A percentile compares a stretch with the other conserved stretches of the same genome.
Evolutionary conservation across 805 yeast genomes (phyloP).

Genomic region (Ogataea angusta): DNA sequence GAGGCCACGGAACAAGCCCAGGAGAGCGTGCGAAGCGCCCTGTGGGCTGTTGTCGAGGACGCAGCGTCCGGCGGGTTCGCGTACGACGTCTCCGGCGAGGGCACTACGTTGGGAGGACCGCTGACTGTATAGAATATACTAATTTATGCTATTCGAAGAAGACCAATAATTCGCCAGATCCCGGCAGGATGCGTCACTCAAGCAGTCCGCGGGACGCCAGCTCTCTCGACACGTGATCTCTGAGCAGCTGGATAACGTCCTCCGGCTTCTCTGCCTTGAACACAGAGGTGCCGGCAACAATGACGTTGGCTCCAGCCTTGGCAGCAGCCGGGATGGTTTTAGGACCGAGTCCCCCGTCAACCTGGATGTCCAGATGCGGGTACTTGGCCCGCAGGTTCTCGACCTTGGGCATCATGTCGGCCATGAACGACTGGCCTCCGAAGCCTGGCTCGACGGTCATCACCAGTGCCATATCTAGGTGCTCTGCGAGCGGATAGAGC

Average conservation of each 20-base stretch:
- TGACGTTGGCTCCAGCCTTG: constrained; percentile 95
- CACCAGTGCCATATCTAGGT: constrained; percentile 87
- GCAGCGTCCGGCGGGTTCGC: constrained; percentile 43
- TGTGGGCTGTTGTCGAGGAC: constrained; percentile 72
- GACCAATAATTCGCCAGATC: background rate
- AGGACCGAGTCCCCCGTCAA: constrained; percentile 94
- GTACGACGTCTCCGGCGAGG: constrained; percentile 52
- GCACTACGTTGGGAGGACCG: constrained; percentile 84
- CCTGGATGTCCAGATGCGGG: constrained; percentile 87
- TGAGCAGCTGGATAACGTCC: constrained; percentile 67
- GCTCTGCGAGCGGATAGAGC: constrained; percentile 67
- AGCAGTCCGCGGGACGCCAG: constrained; percentile 45
- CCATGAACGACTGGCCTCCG: constrained; percentile 97
- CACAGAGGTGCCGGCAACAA: constrained; percentile 96
- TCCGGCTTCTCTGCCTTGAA: constrained; percentile 80
- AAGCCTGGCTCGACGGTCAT: constrained; percentile 99
- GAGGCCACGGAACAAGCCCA: constrained; percentile 32
- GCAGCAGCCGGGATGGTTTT: constrained; percentile 87
- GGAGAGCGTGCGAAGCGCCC: constrained; percentile 56
- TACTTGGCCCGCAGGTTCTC: constrained; percentile 65
- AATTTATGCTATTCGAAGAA: background rate
- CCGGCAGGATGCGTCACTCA: background rate
- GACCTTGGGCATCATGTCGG: constrained; percentile 95
- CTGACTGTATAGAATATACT: constrained; percentile 17
- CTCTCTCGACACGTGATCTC: constrained; percentile 53